Evolutionary conservation across 495 filamentous ascomycete species (phyloP).

Genomic region (Entonaema liquescens): DNA sequence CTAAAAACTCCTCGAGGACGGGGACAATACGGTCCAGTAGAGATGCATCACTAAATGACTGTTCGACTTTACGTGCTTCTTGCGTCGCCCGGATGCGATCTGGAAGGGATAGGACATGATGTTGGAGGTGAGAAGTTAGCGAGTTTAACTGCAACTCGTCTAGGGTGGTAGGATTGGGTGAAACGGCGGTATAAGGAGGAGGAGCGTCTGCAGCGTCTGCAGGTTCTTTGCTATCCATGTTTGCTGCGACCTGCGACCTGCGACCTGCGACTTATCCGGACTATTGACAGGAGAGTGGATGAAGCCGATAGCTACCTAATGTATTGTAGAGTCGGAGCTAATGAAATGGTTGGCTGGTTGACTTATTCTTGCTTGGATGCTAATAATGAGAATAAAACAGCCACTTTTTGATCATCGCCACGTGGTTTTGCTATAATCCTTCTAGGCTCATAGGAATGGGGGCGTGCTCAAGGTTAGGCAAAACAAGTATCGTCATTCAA

Average conservation of each 20-base stretch:
- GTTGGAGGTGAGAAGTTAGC: conserved; percentile 48
- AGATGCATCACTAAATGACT: conserved; percentile 43
- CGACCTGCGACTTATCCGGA: neutral
- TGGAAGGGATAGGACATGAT: conserved; percentile 52
- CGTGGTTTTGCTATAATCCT: neutral
- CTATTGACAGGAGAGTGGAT: neutral
- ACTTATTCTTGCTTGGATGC: neutral
- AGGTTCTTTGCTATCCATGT: conserved; percentile 34
- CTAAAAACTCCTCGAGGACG: conserved; percentile 51
- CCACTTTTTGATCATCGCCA: neutral
- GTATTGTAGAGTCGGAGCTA: neutral
- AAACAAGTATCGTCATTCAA: neutral
- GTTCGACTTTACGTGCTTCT: conserved; percentile 44
- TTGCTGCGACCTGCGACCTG: too few relatives aligned
- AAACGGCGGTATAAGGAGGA: conserved; percentile 48
- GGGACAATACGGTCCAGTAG: conserved; percentile 49
- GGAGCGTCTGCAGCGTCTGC: conserved; percentile 41
- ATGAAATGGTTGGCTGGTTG: neutral
- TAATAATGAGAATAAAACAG: neutral
- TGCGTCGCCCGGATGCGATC: conserved; percentile 48
- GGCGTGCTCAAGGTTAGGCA: neutral
- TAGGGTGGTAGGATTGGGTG: conserved; percentile 3
- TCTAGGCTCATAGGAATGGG: neutral
- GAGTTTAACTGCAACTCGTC: conserved; percentile 29
- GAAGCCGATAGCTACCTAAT: neutral